Conservation (phyloP, 352 stramenopile genomes). For the Phytophthora uliginosa region DNA sequence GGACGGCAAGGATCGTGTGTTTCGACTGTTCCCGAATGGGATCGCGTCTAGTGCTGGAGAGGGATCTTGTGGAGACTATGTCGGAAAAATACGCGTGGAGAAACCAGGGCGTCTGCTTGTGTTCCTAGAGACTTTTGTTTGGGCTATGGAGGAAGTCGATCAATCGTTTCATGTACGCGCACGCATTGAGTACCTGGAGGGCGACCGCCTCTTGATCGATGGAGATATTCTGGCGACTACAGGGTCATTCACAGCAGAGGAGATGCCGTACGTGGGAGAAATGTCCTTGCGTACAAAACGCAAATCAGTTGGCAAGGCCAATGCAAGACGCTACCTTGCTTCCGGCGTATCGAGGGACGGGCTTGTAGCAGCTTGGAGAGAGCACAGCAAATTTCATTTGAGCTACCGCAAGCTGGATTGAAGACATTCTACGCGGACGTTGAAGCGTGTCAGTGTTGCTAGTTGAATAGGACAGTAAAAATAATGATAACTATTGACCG, state of each 20-base stretch:
- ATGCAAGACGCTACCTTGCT: constrained; percentile 23
- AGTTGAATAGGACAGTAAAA: too few species aligned
- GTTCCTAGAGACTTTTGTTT: constrained; percentile 65
- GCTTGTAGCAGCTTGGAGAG: constrained; percentile 28
- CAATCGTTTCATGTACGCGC: constrained; percentile 56
- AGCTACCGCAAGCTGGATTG: constrained; percentile 42
- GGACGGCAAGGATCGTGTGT: constrained; percentile 69
- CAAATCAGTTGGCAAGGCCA: constrained; percentile 43
- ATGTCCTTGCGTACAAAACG: constrained; percentile 63
- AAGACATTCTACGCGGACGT: too few species aligned
- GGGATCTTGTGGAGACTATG: constrained; percentile 75
- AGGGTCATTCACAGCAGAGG: constrained; percentile 41
- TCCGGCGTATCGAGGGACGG: background rate
- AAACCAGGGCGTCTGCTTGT: constrained; percentile 47
- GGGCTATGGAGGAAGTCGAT: constrained; percentile 36
- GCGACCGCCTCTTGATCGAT: constrained; percentile 52
- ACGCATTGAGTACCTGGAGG: constrained; percentile 52
- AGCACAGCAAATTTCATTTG: constrained; percentile 47
- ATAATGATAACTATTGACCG: too few species aligned
- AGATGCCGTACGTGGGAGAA: constrained; percentile 54
- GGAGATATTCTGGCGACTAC: constrained; percentile 59
- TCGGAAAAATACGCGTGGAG: constrained; percentile 65
- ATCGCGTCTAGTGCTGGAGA: constrained; percentile 42
- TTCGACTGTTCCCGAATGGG: constrained; percentile 68
- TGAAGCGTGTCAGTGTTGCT: too few species aligned